These are phyloP conservation scores for Forsythia suspensa DNA, from an alignment of 257 asterid species.

Conservation along the genomic window DNA sequence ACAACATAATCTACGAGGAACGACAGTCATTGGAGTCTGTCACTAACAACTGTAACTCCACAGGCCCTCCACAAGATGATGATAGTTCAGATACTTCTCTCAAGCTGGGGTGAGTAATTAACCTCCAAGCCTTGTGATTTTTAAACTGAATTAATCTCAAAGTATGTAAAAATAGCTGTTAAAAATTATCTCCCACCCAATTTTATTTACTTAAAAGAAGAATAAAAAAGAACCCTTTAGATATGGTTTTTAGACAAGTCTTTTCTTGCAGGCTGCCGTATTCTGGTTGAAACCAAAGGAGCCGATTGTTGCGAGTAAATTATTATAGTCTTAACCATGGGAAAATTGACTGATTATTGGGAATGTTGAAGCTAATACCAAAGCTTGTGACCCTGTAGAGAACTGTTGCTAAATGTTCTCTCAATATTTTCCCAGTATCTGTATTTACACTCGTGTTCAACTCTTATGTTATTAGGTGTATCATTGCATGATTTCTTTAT, in stretches of 20 bases:
- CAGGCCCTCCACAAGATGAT: constrained; percentile 59
- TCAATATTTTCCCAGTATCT: background rate
- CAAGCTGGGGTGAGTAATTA: constrained; percentile 63
- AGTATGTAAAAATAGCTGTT: too few species aligned
- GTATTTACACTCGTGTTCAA: background rate
- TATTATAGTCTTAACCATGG: background rate
- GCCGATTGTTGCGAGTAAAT: background rate
- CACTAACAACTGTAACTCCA: constrained; percentile 46
- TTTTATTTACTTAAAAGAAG: too few species aligned
- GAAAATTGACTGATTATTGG: background rate
- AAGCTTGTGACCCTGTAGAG: background rate
- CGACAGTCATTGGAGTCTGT: constrained; percentile 79
- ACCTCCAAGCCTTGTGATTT: too few species aligned
- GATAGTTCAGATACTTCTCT: constrained; percentile 76
- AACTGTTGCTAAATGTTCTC: background rate
- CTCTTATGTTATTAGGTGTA: background rate
- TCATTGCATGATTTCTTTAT: background rate
- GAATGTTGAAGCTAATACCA: background rate
- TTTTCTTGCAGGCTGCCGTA: constrained; percentile 44
- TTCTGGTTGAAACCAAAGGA: constrained; percentile 17
- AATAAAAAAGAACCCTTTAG: background rate
- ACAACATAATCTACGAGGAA: constrained; percentile 50
- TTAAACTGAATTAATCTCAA: too few species aligned
- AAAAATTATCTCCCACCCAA: background rate
- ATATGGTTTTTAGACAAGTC: background rate